Base-by-base conservation (phyloP, 768 basidiomycete genomes). In the Chalciporus piperatus region DNA sequence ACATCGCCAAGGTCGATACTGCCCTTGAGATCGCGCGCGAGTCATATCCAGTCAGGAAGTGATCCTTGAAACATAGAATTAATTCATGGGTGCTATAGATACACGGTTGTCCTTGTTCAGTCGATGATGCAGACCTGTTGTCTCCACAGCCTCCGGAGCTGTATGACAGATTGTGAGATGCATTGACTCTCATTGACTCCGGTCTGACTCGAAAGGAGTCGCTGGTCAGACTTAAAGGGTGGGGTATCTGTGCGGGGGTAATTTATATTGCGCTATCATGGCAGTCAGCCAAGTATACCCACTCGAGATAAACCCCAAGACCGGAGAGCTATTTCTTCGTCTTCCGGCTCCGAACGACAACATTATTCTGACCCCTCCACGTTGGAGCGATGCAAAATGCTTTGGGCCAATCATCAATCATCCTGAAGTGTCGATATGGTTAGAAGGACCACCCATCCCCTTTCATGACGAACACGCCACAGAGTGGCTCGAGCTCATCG, bases 361-460 rank as follows among this genome's bases (percentile, higher is more conserved):
- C 51, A 79, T 85, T 55, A 77, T 86, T 49, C 54, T 86, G 33
- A 86, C 84, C 7, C 78, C 84, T 16, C 80, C 80, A 16, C 79
- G 84, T 37, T 46, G 59, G 22, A 66, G 62, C 33, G 81, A 84
- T 57, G 72, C 66, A 12, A 64, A 72, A 23, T 46, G 59, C 9
- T 51, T 73, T n/a, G 54, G 72, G 7, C 56, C 69, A 1, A 59
- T 72, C 51, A 57, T 85, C 58, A 84, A 83, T 54, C 80, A 87
- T 56, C 69, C 69, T 2, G 57, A 51, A 6, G 70, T 88, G 7
- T 75, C 72, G 47, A 57, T 57, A 22, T 77, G 69, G 73, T 58
- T 87, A 13, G 63, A 63, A n/a, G 63, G 66, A 2, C 76, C 81
- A 0, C 82, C 82, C 0, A 73, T 72, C 41, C 85, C 85, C 8